A percentile compares a stretch with the other conserved stretches of the same genome.
phyloP scores from a whole-genome alignment of 192 early-diverging fungal species.

The Podila minutissima region DNA sequence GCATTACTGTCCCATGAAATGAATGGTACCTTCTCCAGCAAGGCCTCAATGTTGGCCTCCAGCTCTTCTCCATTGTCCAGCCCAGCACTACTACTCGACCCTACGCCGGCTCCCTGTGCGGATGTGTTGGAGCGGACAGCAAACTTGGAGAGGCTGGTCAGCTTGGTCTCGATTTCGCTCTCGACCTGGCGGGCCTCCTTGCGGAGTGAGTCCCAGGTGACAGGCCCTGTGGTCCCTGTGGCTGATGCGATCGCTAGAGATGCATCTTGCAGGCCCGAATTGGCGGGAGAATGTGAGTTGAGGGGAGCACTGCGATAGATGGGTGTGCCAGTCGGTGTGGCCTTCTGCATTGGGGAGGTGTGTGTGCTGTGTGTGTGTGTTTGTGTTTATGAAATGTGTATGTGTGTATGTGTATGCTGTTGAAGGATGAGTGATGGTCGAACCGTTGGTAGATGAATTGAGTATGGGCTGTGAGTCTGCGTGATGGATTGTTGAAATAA shows the following conservation, averaged over 20 bases:
- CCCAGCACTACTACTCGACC: conserved; percentile 15
- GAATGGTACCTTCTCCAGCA: conserved; percentile 65
- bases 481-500: too few relatives aligned
- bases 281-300: conserved; percentile 26
- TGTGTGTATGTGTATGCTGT: not conserved
- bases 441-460: too few relatives aligned
- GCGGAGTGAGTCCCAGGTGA: conserved; percentile 73
- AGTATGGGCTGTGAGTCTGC: too few relatives aligned
- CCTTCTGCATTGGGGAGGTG: conserved; percentile 25
- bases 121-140: conserved; percentile 34
- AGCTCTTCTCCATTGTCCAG: conserved; percentile 38
- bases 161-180: conserved; percentile 75
- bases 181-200: conserved; percentile 77
- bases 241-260: conserved; percentile 37
- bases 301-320: conserved; percentile 43
- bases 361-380: not conserved
- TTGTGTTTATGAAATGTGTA: not conserved
- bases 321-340: conserved; percentile 33
- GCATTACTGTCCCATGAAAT: too few relatives aligned
- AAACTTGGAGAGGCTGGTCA: conserved; percentile 64
- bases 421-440: too few relatives aligned
- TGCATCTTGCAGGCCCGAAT: conserved; percentile 22
- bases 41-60: conserved; percentile 69
- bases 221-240: conserved; percentile 11
- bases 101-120: conserved; percentile 17